Conservation (phyloP, 257 asterid species). For the Ocimum tenuiflorum region DNA sequence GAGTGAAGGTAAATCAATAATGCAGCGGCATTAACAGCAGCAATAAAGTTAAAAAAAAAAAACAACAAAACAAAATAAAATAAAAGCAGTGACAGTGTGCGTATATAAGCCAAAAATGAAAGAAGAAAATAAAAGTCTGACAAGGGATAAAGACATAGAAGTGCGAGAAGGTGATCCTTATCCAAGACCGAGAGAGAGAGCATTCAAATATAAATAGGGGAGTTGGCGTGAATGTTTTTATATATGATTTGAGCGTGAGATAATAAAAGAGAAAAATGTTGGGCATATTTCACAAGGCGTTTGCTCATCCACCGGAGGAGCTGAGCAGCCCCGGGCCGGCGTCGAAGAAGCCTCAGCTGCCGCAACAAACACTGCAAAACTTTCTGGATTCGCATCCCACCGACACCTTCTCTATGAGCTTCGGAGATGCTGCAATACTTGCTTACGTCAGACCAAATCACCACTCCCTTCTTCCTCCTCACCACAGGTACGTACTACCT, state of each 20-base stretch:
- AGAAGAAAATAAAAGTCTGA: not conserved
- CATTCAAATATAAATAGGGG: not conserved
- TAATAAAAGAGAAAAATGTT: conserved; percentile 31
- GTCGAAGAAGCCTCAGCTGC: conserved; percentile 45
- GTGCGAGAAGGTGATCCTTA: conserved; percentile 26
- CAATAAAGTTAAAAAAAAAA: too few species aligned
- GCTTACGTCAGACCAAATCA: conserved; percentile 41
- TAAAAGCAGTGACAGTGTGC: too few species aligned
- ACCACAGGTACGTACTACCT: conserved; percentile 29
- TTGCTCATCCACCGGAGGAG: conserved; percentile 79
- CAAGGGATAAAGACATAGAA: conserved; percentile 15
- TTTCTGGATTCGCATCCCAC: conserved; percentile 41
- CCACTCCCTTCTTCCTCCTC: conserved; percentile 18
- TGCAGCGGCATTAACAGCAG: too few species aligned
- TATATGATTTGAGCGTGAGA: not conserved
- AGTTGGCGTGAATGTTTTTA: too few species aligned
- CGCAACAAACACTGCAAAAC: conserved; percentile 44
- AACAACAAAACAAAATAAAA: not conserved
- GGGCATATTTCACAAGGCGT: conserved; percentile 71
- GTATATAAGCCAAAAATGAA: not conserved
- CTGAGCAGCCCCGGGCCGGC: conserved; percentile 79
- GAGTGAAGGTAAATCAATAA: too few species aligned
- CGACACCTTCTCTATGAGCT: conserved; percentile 39
- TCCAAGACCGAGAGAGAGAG: conserved; percentile 20
- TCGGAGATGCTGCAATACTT: conserved; percentile 64